Conservation (phyloP, 2,329 filamentous ascomycete species). For the Trichoderma sp. region DNA sequence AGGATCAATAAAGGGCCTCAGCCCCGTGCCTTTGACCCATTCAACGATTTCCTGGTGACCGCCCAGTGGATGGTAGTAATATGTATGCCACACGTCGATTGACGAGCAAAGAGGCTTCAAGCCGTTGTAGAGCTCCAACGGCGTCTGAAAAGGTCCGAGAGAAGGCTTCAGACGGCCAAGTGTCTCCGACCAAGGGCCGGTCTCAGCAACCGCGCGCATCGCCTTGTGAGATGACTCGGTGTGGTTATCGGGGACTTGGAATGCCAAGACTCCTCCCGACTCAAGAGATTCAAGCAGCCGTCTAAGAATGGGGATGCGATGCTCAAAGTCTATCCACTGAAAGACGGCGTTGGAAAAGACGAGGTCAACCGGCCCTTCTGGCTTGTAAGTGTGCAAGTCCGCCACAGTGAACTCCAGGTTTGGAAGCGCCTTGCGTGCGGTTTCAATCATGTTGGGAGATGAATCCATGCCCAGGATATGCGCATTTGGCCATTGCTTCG, state of each 20-base stretch:
- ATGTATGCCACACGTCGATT: constrained; percentile 58
- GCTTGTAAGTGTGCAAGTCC: constrained; percentile 49
- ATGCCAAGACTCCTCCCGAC: constrained; percentile 53
- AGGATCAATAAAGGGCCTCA: constrained; percentile 57
- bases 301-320: constrained; percentile 50
- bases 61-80: constrained; percentile 55
- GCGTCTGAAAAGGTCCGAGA: constrained; percentile 53
- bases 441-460: constrained; percentile 57
- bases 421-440: constrained; percentile 48
- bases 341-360: constrained; percentile 61
- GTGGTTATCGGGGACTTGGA: constrained; percentile 56
- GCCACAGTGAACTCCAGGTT: constrained; percentile 48
- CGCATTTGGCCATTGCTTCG: constrained; percentile 50
- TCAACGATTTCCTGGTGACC: constrained; percentile 56
- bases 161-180: constrained; percentile 40
- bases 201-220: constrained; percentile 50
- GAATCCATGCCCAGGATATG: constrained; percentile 56
- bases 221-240: constrained; percentile 50
- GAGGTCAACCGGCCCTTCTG: constrained; percentile 43
- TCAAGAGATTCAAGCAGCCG: constrained; percentile 46
- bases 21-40: constrained; percentile 61
- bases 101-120: constrained; percentile 46
- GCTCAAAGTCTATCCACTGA: constrained; percentile 54
- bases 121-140: constrained; percentile 51
- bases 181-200: constrained; percentile 44